Evolutionary conservation across 306 rosid genomes (phyloP), one percentile per base, ranked within the genome.

Genomic region (Gastrolobium bilobum): DNA sequence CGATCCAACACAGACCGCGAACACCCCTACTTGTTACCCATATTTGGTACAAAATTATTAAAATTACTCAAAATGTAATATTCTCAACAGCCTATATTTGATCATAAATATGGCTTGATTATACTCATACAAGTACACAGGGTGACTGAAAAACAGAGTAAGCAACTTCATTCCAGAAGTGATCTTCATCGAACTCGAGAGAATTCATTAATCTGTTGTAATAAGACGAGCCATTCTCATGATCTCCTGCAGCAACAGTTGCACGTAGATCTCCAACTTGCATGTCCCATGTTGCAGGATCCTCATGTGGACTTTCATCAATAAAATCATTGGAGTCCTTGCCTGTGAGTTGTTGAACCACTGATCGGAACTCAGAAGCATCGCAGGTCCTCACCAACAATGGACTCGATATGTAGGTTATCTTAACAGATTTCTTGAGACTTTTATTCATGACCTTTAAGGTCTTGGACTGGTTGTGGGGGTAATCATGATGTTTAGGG

Each of bases 331-430:
- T 48, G 33, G 86, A 73, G 60, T 83, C 68, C 54, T 79, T 79
- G 26, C 87, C 84, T 0, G 87, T 83, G 39, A 79, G 87, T 29
- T 79, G 68, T 50, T 83, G 87, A 59, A 83, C 87, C 3, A 79
- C 7, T 3, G 73, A 54, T 15, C 87, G 66, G 38, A 83, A 83
- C 10, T 83, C 83, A 57, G 83, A 73, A 31, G 81, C 87, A 51
- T 83, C 15, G 46, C 84, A 79, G 0, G 76, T 71, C 48, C 68
- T 73, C 60, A 83, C 62, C 56, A 83, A 5, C 39, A 79, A 0
- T 8, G 84, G 84, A 20, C 74, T 79, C 33, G 87, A 73, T 34
- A 83, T 79, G 50, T 83, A 83, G 2, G 84, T 83, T 38, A 83
- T 53, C 64, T 79, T 83, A 0, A 79, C 66, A 7, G 61, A n/a